Evolutionary conservation across 2,329 filamentous ascomycete genomes (phyloP).

Genomic region (Septoria petroselini): DNA sequence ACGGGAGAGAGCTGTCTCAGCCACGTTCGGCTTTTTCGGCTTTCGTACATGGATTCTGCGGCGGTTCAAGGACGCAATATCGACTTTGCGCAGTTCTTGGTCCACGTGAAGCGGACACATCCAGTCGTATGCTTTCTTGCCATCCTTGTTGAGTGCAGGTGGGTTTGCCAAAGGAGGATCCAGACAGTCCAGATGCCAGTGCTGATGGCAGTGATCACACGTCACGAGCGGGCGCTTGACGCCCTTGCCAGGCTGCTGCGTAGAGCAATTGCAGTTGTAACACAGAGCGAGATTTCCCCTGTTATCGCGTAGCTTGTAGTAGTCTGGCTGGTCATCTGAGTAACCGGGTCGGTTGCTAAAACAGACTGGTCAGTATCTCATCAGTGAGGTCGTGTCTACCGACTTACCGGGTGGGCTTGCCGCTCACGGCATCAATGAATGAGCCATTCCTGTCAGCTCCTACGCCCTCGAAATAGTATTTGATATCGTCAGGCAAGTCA

Average conservation of each 20-base stretch:
- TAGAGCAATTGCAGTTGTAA: conserved; percentile 67
- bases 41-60: conserved; percentile 48
- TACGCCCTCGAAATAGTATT: conserved; percentile 76
- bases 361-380: too few species aligned
- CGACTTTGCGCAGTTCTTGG: conserved; percentile 63
- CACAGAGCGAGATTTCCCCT: conserved; percentile 77
- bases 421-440: conserved; percentile 67
- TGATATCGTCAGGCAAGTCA: conserved; percentile 65
- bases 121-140: conserved; percentile 67
- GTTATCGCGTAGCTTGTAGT: conserved; percentile 52
- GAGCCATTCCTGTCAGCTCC: conserved; percentile 72
- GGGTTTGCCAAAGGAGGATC: conserved; percentile 79
- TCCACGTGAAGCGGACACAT: conserved; percentile 85
- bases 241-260: conserved; percentile 40
- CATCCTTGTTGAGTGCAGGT: conserved; percentile 55
- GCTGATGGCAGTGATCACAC: conserved; percentile 76
- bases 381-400: neutral
- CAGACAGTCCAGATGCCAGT: conserved; percentile 91
- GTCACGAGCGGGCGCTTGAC: conserved; percentile 71
- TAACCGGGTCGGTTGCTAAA: conserved; percentile 39
- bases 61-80: conserved; percentile 37
- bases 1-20: conserved; percentile 53
- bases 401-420: conserved; percentile 56
- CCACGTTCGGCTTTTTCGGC: conserved; percentile 49
- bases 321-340: conserved; percentile 45